Base-by-base conservation (phyloP, 1,284 basidiomycete genomes). In the Puccinia polysora region DNA sequence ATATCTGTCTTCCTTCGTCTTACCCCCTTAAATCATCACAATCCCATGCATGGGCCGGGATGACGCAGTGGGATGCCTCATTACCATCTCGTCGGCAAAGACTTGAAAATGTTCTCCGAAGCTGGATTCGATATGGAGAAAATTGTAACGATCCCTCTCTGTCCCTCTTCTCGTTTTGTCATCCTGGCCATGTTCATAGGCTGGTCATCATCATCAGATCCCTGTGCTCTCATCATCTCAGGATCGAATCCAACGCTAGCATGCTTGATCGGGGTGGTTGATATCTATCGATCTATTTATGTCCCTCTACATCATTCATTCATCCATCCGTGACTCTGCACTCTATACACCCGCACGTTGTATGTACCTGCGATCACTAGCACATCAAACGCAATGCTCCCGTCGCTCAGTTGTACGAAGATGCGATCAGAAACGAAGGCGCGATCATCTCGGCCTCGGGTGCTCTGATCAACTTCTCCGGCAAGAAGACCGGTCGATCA, bases 401-500 rank as follows among this genome's bases (percentile, higher is more conserved):
- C 47, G 89, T 93, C 69, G 92, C 95, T 4, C 86, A 90, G 80
- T 88, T 99, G 58, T 99, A 99, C 83, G 95, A 99, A 81, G 96
- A 99, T 79, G 95, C 95, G 78, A 89, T 97, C 83, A 87, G 90
- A 77, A 96, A 97, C 81, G 95, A 98, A 81, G 94, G 95, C 75
- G 95, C 95, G 78, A 89, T 97, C 83, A 91, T 99, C 83, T 95
- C 96, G 64, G 88, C 89, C 45, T 91, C 88, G 20, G 95, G 96
- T 75, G 94, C 95, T 25, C 84, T 99, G 77, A 99, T 99, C 87
- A 99, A 99, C 86, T 98, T 97, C 80, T 97, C 93, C 18, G 95
- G 95, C 56, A 98, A 97, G 85, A 99, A 99, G 86, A 98, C 96
- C 2, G 96, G 96, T 75, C 87, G 96, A 71, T 90, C 88, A 78